Evolutionary conservation across 768 basidiomycete genomes (phyloP).

Genomic region (Jaapia argillacea): DNA sequence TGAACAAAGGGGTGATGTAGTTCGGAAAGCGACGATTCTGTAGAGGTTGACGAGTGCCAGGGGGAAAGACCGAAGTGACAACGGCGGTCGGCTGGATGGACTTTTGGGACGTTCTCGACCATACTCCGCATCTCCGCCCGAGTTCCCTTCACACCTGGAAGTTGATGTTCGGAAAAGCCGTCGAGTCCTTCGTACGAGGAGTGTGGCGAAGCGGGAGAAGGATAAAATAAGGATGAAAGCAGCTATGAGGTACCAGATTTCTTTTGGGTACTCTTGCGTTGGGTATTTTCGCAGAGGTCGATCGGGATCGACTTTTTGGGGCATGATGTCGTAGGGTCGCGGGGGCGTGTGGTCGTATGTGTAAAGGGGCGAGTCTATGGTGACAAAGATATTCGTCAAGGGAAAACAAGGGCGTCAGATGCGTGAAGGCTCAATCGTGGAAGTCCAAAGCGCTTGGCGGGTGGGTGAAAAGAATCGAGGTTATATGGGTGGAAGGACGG

Average conservation of each 20-base stretch:
- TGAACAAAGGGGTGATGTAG: slow-evolving; percentile 22
- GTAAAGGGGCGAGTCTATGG: no score
- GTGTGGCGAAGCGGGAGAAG: slow-evolving; percentile 22
- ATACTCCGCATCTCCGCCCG: not conserved
- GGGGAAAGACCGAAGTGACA: slow-evolving; percentile 13
- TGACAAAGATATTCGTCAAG: no score
- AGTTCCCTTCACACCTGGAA: slow-evolving; percentile 10
- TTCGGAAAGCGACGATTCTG: slow-evolving; percentile 22
- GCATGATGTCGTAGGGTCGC: no score
- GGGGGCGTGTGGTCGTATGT: no score
- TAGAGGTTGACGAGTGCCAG: slow-evolving; percentile 17
- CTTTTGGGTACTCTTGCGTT: slow-evolving; percentile 22
- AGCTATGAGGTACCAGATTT: slow-evolving; percentile 32
- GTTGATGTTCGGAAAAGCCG: not conserved
- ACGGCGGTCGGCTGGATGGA: slow-evolving; percentile 6
- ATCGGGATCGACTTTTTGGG: no score
- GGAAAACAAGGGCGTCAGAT: no score
- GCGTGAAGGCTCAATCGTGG: no score
- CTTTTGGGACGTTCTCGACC: not conserved
- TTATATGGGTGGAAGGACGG: no score
- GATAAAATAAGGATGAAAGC: slow-evolving; percentile 31
- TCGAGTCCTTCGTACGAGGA: slow-evolving; percentile 10
- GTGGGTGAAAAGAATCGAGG: no score
- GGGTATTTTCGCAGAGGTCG: not conserved
- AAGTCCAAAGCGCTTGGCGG: no score